A percentile compares a stretch with the other conserved stretches of the same genome.
These are phyloP conservation scores for Cladosporium phlei DNA, from an alignment of 2,329 filamentous ascomycete species.

Conservation along the genomic window DNA sequence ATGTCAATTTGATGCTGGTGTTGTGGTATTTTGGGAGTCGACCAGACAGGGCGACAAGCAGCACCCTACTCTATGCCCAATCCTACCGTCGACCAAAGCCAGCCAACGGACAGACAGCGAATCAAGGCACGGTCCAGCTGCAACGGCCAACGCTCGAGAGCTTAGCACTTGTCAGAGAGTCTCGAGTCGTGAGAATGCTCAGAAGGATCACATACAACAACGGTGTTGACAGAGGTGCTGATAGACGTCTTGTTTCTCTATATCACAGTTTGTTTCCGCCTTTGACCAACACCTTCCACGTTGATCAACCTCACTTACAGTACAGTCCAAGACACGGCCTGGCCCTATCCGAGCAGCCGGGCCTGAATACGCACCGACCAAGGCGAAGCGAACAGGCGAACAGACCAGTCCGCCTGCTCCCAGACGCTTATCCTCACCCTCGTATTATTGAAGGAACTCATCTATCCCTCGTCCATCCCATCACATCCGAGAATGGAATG, in stretches of 20 bases:
- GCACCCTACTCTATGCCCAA: too few species aligned
- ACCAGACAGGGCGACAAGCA: too few species aligned
- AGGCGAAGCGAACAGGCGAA: not conserved
- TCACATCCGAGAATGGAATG: not conserved
- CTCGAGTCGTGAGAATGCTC: not conserved
- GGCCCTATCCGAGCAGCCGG: not conserved
- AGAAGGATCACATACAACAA: not conserved
- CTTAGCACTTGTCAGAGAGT: too few species aligned
- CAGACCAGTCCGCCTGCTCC: not conserved
- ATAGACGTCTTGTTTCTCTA: not conserved
- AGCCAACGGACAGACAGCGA: not conserved
- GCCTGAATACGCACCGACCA: not conserved
- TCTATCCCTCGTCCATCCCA: not conserved
- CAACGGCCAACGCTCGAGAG: too few species aligned
- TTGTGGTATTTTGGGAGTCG: too few species aligned
- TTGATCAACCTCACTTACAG: not conserved
- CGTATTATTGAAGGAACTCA: not conserved
- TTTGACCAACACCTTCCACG: too few species aligned
- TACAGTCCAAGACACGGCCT: not conserved
- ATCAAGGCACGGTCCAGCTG: too few species aligned
- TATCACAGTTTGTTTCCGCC: not conserved
- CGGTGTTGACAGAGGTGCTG: not conserved
- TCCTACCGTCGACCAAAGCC: too few species aligned
- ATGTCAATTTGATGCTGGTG: too few species aligned
- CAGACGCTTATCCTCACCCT: not conserved